Base-by-base conservation (phyloP, 345 rosid species). In the Salix viminalis region DNA sequence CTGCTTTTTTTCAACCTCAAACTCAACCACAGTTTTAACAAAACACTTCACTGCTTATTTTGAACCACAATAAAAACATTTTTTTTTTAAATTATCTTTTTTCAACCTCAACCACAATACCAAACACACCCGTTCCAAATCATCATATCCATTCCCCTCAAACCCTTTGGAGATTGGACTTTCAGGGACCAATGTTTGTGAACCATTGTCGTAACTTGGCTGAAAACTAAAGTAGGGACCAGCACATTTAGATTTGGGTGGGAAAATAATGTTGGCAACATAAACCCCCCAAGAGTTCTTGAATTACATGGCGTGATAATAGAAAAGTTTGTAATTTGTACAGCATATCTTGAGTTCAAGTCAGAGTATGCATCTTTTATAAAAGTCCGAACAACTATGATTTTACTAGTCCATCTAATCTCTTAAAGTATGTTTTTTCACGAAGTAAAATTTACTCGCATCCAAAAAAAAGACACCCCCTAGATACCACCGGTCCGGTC, bases 331-430 rank as follows among this genome's bases (percentile, higher is more conserved):
- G 3, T 0, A 4, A 32, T 32, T 0, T 32, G 0, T 32, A 32
- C 0, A 32, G 0, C 0, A 32, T 28, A 32, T 32, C 4, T 32
- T 4, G 0, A 2, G 4, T 32, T 32, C 4, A 0, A 32, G 0
- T 32, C 0, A 32, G 5, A 0, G 0, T 0, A 0, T 32, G 0
- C 0, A 32, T 32, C 5, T 0, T 4, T 32, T 3, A 0, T 4
- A 32, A 32, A 0, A 4, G 5, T 34, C 4, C 6, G 0, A 0
- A 34, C 0, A 34, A 34, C 0, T 4, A 34, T 0, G 36, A 34
- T 34, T 34, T 34, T 34, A 34, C 36, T 34, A 5, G 1, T 34
- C 0, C 1, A 34, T 4, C 1, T 34, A 34, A 0, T 4, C 1
- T 1, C 5, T 4, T 0, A 34, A 34, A 34, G 0, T 32, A 32